These are phyloP conservation scores for Fraxinus quadrangulata DNA, from an alignment of 257 asterid species.

Conservation along the genomic window DNA sequence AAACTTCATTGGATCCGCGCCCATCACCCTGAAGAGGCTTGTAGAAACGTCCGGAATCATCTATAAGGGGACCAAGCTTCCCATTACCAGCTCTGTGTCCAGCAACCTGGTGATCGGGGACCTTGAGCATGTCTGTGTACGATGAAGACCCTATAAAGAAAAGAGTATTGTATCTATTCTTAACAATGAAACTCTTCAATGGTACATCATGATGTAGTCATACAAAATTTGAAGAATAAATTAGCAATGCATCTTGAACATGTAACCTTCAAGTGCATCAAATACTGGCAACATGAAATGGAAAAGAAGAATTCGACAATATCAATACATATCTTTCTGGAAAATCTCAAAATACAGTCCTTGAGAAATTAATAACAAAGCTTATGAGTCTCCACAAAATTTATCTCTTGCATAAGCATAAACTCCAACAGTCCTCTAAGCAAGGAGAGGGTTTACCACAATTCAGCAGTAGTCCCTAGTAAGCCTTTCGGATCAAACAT, in stretches of 20 bases:
- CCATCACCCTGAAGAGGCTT: conserved; percentile 88
- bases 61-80: conserved; percentile 80
- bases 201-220: background rate
- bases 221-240: conserved; percentile 17
- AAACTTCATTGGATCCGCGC: conserved; percentile 75
- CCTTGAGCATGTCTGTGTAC: conserved; percentile 59
- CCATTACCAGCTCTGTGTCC: conserved; percentile 77
- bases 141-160: background rate
- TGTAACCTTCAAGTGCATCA: background rate
- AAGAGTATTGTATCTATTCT: conserved; percentile 7
- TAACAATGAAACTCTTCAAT: background rate
- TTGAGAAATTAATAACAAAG: background rate
- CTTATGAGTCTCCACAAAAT: background rate
- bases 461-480: background rate
- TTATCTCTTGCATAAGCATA: background rate
- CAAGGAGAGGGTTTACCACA: background rate
- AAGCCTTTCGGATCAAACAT: background rate
- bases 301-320: background rate
- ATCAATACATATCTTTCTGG: background rate
- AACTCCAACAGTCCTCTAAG: background rate
- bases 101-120: conserved; percentile 91
- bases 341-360: background rate
- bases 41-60: conserved; percentile 85
- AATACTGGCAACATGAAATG: background rate
- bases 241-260: background rate